Conservation (phyloP, 768 basidiomycete genomes). For the Macrocybe gigantea region DNA sequence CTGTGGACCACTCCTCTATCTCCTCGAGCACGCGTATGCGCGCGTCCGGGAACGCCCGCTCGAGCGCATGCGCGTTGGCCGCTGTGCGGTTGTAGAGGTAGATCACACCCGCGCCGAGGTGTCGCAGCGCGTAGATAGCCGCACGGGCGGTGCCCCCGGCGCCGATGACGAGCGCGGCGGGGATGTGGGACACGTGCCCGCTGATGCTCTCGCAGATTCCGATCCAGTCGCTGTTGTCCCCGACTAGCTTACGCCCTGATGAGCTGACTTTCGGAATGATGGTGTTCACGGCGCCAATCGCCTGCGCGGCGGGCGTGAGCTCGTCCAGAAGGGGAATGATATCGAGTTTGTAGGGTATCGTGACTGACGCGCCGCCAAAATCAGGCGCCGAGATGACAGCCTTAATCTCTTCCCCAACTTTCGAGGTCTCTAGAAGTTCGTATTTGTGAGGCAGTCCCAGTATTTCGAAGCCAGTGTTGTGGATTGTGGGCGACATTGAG, state of each 20-base stretch:
- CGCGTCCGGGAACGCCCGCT: constrained; percentile 57
- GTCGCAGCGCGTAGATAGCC: constrained; percentile 83
- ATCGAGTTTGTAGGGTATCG: constrained; percentile 92
- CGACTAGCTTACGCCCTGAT: constrained; percentile 53
- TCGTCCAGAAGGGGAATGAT: constrained; percentile 79
- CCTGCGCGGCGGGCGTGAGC: constrained; percentile 73
- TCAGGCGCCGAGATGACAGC: constrained; percentile 53
- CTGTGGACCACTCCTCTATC: constrained; percentile 47
- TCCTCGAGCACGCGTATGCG: constrained; percentile 54
- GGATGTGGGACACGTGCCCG: constrained; percentile 32
- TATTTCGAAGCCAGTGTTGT: constrained; percentile 79
- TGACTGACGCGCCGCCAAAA: constrained; percentile 95
- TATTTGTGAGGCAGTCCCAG: constrained; percentile 87
- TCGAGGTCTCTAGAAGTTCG: constrained; percentile 65
- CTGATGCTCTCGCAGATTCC: constrained; percentile 66
- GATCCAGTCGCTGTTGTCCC: constrained; percentile 96
- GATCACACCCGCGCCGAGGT: constrained; percentile 60
- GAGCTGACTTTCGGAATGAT: constrained; percentile 51
- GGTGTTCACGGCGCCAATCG: constrained; percentile 95
- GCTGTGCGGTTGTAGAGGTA: constrained; percentile 87
- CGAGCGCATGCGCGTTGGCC: constrained; percentile 67
- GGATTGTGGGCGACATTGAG: constrained; percentile 89
- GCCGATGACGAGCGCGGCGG: constrained; percentile 79
- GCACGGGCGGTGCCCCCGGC: constrained; percentile 95
- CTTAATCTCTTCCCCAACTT: constrained; percentile 62